Conservation (phyloP, 192 early-diverging fungal genomes). For the Linnemannia schmuckeri region DNA sequence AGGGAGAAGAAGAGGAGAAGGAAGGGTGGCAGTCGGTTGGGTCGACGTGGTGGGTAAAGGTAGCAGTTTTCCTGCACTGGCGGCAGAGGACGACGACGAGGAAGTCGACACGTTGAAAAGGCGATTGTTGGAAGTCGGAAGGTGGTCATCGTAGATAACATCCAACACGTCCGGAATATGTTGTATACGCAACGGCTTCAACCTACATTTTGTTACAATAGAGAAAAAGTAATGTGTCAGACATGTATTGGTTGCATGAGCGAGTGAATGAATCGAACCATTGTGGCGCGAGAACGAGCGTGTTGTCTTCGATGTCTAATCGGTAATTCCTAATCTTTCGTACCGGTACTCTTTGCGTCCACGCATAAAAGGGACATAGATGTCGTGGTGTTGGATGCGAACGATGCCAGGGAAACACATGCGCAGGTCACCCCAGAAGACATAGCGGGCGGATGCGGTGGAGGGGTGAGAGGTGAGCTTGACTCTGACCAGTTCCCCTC, state of each 20-base stretch:
- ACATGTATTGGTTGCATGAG: too few relatives aligned
- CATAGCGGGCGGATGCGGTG: slow-evolving; percentile 12
- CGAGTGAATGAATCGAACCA: not conserved
- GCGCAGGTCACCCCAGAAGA: slow-evolving; percentile 39
- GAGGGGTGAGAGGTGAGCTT: slow-evolving; percentile 15
- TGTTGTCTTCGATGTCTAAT: not conserved
- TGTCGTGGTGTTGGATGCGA: slow-evolving; percentile 26
- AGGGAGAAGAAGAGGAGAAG: not conserved
- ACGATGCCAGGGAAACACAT: slow-evolving; percentile 23
- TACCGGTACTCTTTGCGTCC: slow-evolving; percentile 35
- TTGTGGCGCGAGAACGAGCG: not conserved
- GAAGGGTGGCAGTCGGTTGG: not conserved
- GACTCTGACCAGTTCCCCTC: slow-evolving; percentile 22
- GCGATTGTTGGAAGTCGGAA: not conserved
- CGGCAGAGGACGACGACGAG: not conserved
- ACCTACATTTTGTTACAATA: not conserved
- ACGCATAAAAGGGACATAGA: slow-evolving; percentile 24
- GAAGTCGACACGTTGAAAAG: not conserved
- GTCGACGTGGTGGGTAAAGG: not conserved
- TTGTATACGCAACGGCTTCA: slow-evolving; percentile 21
- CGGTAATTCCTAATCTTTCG: not conserved
- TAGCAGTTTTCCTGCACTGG: not conserved
- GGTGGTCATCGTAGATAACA: slow-evolving; percentile 19
- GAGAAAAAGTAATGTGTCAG: not conserved
- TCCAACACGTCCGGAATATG: slow-evolving; percentile 23